These are phyloP conservation scores for Diplotaxis tenuifolia DNA, from an alignment of 345 rosid species.

Conservation along the genomic window DNA sequence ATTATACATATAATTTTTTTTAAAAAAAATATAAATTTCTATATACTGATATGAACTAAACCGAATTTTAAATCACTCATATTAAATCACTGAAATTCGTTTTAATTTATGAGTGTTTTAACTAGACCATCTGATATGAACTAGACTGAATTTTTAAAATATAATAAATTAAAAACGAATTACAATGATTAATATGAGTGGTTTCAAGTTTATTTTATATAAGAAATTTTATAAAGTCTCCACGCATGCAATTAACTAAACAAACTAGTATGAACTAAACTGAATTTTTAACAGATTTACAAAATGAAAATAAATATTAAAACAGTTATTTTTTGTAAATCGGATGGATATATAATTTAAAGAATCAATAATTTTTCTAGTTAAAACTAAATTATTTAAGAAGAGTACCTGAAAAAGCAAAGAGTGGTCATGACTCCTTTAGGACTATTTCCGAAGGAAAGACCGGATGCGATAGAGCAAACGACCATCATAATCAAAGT, in stretches of 20 bases:
- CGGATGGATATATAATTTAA: neutral
- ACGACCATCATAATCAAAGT: conserved; percentile 55
- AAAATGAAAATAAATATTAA: neutral
- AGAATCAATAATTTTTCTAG: neutral
- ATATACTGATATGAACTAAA: neutral
- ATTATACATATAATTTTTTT: too few species aligned
- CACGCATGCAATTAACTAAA: neutral
- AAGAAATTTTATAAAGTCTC: too few species aligned
- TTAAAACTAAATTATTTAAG: neutral
- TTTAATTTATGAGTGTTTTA: too few species aligned
- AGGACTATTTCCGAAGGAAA: conserved; percentile 44
- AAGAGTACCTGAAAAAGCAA: conserved; percentile 49
- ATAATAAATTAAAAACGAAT: too few species aligned
- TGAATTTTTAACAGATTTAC: neutral
- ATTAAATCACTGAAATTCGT: too few species aligned
- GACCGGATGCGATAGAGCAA: conserved; percentile 51
- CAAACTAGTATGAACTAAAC: too few species aligned
- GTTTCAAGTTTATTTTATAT: too few species aligned
- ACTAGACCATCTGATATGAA: too few species aligned
- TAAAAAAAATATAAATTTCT: too few species aligned
- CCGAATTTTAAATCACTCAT: neutral
- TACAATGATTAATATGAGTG: too few species aligned
- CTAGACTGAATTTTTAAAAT: too few species aligned
- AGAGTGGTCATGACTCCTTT: conserved; percentile 49
- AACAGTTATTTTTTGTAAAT: neutral